Percentiles rank a stretch among this genome's conserved stretches.
phyloP scores from a whole-genome alignment of 2,329 filamentous ascomycete species.

The Pseudogymnoascus verrucosus region DNA sequence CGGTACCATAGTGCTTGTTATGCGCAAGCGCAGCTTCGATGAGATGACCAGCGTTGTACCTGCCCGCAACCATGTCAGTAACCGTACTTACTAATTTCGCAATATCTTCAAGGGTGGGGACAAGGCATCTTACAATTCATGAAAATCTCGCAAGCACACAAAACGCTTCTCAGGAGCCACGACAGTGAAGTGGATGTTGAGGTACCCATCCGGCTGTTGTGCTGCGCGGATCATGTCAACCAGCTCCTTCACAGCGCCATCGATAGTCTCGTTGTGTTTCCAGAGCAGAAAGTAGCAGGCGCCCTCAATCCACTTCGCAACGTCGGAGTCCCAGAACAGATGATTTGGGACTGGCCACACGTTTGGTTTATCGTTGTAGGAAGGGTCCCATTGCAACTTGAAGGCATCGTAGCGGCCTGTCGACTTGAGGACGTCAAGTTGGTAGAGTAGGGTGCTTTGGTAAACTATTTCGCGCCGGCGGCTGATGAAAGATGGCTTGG shows the following conservation, averaged over 20 bases:
- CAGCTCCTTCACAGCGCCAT: conserved; percentile 45
- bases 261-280: conserved; percentile 37
- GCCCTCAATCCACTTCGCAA: conserved; percentile 56
- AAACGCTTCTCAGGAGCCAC: conserved; percentile 48
- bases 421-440: conserved; percentile 43
- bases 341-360: conserved; percentile 50
- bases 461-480: conserved; percentile 34
- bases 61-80: conserved; percentile 18
- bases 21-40: conserved; percentile 54
- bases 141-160: conserved; percentile 52
- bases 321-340: conserved; percentile 51
- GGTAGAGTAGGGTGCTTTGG: conserved; percentile 39
- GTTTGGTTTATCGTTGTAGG: conserved; percentile 41
- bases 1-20: conserved; percentile 42
- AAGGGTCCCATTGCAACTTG: conserved; percentile 46
- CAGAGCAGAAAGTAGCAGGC: conserved; percentile 47
- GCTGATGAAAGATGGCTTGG: conserved; percentile 28
- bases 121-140: conserved; percentile 43
- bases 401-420: conserved; percentile 53
- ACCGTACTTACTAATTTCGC: not conserved
- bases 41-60: conserved; percentile 53
- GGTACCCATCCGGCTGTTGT: conserved; percentile 52
- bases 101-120: not conserved
- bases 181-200: conserved; percentile 56
- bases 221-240: conserved; percentile 49